Evolutionary conservation across 257 asterid species (phyloP).

Genomic region (Nemophila menziesii): DNA sequence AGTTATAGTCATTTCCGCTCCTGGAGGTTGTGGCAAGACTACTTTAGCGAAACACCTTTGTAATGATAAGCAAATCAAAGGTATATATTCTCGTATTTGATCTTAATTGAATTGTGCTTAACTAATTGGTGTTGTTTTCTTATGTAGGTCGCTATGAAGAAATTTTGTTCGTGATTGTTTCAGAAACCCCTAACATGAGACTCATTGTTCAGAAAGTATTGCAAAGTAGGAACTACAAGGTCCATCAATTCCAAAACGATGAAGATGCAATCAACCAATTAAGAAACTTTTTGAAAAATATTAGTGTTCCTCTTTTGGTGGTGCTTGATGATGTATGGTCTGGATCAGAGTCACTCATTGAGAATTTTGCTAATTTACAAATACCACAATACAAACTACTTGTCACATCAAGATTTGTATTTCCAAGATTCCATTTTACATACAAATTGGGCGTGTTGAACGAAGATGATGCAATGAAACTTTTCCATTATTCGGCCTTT

Average conservation of each 20-base stretch:
- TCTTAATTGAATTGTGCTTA: no score
- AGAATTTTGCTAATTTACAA: slow-evolving; percentile 9
- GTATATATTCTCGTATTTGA: no score
- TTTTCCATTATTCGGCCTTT: slow-evolving; percentile 22
- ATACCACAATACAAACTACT: slow-evolving; percentile 17
- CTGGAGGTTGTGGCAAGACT: slow-evolving; percentile 34
- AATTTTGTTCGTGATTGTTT: slow-evolving; percentile 24
- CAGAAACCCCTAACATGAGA: slow-evolving; percentile 12
- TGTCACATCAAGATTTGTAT: slow-evolving; percentile 25
- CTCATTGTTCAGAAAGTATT: slow-evolving; percentile 20
- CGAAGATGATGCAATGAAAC: slow-evolving; percentile 18
- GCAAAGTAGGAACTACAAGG: neutral
- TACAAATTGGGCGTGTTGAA: slow-evolving; percentile 18
- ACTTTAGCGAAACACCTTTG: slow-evolving; percentile 22
- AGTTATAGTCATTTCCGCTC: slow-evolving; percentile 27
- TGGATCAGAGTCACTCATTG: slow-evolving; percentile 16
- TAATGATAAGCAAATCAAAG: slow-evolving; percentile 18
- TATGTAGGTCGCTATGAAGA: slow-evolving; percentile 11
- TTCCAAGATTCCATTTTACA: slow-evolving; percentile 19
- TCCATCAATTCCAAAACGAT: slow-evolving; percentile 14
- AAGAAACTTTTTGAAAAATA: slow-evolving; percentile 6
- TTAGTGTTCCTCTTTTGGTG: slow-evolving; percentile 12
- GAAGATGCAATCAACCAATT: slow-evolving; percentile 18
- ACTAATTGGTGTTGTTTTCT: no score
- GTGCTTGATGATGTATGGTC: slow-evolving; percentile 32